Evolutionary conservation across 192 early-diverging fungal genomes (phyloP).

Genomic region (Pilobolus umbonatus): DNA sequence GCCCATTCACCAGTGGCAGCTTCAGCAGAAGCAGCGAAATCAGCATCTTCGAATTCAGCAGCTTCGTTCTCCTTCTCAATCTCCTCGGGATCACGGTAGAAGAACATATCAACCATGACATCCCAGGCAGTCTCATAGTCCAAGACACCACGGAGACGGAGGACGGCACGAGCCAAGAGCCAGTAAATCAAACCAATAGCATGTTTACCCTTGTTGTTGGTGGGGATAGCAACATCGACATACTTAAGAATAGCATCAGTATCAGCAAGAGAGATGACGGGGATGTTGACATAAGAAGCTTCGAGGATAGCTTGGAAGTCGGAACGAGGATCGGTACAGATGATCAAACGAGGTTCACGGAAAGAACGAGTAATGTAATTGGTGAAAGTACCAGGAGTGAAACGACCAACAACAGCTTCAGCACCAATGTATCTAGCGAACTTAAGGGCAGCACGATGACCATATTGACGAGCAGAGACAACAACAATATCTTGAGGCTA

Average conservation of each 20-base stretch:
- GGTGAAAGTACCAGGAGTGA: constrained; percentile 99
- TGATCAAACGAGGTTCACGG: constrained; percentile 98
- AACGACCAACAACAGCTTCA: constrained; percentile 98
- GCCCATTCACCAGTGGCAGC: constrained; percentile 57
- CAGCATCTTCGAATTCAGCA: constrained; percentile 40
- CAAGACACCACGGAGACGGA: constrained; percentile 94
- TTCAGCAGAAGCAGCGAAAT: constrained; percentile 32
- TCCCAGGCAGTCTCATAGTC: constrained; percentile 83
- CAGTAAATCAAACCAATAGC: constrained; percentile 96
- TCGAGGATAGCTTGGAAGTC: constrained; percentile 99
- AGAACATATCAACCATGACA: constrained; percentile 99
- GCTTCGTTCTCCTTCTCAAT: constrained; percentile 84
- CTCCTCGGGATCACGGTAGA: constrained; percentile 99
- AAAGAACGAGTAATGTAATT: constrained; percentile 99
- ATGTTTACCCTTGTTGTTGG: constrained; percentile 99
- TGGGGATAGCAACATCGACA: constrained; percentile 98
- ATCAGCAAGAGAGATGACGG: constrained; percentile 98
- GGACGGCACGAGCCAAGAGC: constrained; percentile 97
- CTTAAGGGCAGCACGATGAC: constrained; percentile 99
- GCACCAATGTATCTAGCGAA: constrained; percentile 98
- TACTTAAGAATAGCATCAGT: constrained; percentile 92
- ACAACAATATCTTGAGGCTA: constrained; percentile 91
- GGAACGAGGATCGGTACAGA: constrained; percentile 96
- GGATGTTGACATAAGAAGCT: constrained; percentile 99
- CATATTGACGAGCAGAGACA: constrained; percentile 94